Conservation (phyloP, 2,329 filamentous ascomycete species). For the Orbilia blumenaviensis region DNA sequence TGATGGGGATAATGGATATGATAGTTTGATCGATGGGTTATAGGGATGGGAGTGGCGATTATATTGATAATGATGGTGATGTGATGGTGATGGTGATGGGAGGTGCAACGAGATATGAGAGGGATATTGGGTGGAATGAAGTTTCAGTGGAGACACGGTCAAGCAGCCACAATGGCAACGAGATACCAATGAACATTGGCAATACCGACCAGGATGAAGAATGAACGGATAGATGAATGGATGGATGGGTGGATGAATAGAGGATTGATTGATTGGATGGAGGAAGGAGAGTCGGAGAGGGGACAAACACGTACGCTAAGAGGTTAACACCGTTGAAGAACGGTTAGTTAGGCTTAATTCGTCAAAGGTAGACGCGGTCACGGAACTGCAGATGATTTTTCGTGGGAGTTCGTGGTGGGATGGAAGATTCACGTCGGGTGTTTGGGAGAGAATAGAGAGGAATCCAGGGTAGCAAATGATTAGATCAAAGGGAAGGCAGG, state of each 20-base stretch:
- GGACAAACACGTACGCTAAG: conserved; percentile 27
- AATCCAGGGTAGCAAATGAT: background rate
- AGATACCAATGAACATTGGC: background rate
- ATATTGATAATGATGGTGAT: too few relatives aligned
- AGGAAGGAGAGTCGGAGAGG: background rate
- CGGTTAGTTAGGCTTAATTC: conserved; percentile 6
- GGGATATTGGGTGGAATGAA: conserved; percentile 1
- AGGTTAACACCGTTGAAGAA: conserved; percentile 36
- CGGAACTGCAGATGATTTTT: background rate
- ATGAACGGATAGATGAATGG: background rate
- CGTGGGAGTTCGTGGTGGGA: background rate
- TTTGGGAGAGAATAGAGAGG: background rate
- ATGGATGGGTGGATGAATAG: background rate
- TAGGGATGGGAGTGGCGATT: too few relatives aligned
- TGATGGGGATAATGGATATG: too few relatives aligned
- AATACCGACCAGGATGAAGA: background rate
- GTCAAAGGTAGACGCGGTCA: conserved; percentile 3
- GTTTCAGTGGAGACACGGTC: conserved; percentile 1
- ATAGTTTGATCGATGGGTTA: too few relatives aligned
- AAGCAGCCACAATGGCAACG: background rate
- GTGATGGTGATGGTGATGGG: too few relatives aligned
- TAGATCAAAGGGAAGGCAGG: background rate
- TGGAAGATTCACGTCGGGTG: conserved; percentile 23
- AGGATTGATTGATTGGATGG: background rate
- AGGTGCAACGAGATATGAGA: conserved; percentile 3